Conservation (phyloP, 805 yeast species). For the Lipomyces kockii region DNA sequence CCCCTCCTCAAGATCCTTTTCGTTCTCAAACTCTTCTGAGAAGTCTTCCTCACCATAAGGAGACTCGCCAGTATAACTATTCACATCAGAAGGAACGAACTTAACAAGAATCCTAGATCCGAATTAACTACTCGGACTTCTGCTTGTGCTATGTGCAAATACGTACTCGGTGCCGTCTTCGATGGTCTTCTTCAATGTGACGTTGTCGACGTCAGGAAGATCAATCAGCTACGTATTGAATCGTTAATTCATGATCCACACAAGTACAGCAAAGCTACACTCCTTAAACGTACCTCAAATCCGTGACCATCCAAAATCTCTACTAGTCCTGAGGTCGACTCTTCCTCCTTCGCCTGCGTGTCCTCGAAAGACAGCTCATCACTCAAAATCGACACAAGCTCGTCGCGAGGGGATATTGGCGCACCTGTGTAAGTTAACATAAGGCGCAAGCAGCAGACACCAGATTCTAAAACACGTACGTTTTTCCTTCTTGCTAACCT, state of each 20-base stretch:
- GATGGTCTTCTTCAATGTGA: constrained; percentile 2
- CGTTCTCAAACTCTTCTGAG: constrained; percentile 12
- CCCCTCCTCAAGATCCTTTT: constrained; percentile 21
- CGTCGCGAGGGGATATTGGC: not conserved
- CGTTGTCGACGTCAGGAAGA: constrained; percentile 8
- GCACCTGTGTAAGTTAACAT: not conserved
- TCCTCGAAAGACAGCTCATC: constrained; percentile 25
- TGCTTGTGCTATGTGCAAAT: not conserved
- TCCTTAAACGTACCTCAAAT: not conserved
- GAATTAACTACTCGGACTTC: not conserved
- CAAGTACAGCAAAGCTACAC: not conserved
- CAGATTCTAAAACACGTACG: not conserved
- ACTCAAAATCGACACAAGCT: constrained; percentile 13
- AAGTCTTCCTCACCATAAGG: constrained; percentile 1
- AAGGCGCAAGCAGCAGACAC: not conserved
- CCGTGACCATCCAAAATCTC: constrained; percentile 14
- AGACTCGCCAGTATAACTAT: constrained; percentile 9
- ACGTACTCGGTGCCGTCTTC: constrained; percentile 12
- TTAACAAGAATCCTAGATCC: constrained; percentile 15
- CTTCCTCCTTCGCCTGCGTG: constrained; percentile 17
- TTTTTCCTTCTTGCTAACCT: constrained; percentile 6
- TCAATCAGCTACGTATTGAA: not conserved
- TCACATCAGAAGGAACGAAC: constrained; percentile 30
- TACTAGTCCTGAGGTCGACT: not conserved
- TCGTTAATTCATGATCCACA: not conserved